phyloP scores from a whole-genome alignment of 2,329 filamentous ascomycete genomes.

The Mariannaea sp. region DNA sequence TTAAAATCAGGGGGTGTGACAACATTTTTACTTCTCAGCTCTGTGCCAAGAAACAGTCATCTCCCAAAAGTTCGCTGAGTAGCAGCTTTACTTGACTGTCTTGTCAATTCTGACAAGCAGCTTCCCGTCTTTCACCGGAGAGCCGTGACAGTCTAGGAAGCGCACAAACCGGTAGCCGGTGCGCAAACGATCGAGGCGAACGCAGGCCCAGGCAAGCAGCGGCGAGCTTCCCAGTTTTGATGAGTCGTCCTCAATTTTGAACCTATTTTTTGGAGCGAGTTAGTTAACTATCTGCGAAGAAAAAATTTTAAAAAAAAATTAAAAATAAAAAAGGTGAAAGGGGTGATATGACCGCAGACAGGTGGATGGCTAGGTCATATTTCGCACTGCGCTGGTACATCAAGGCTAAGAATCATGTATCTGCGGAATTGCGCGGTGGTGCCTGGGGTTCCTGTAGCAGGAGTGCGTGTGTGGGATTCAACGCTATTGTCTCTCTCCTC shows the following conservation, averaged over 20 bases:
- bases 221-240: conserved; percentile 44
- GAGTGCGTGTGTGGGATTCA: no score
- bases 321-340: no score
- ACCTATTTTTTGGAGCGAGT: conserved; percentile 46
- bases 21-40: neutral
- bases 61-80: neutral
- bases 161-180: conserved; percentile 60
- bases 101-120: conserved; percentile 60
- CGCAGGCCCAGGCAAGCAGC: conserved; percentile 60
- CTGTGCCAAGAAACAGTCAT: neutral
- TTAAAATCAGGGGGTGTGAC: neutral
- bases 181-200: conserved; percentile 62
- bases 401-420: neutral
- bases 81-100: conserved; percentile 44
- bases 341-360: no score
- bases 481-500: no score
- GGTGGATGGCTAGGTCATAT: no score
- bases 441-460: no score
- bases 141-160: conserved; percentile 53
- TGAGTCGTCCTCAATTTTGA: conserved; percentile 59
- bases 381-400: no score
- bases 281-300: conserved; percentile 26
- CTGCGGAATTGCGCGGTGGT: no score
- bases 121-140: conserved; percentile 51
- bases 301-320: conserved; percentile 11